A percentile compares a stretch with the other conserved stretches of the same genome.
phyloP scores from a whole-genome alignment of 2,329 filamentous ascomycete species.

The Mycosphaerella sp. region DNA sequence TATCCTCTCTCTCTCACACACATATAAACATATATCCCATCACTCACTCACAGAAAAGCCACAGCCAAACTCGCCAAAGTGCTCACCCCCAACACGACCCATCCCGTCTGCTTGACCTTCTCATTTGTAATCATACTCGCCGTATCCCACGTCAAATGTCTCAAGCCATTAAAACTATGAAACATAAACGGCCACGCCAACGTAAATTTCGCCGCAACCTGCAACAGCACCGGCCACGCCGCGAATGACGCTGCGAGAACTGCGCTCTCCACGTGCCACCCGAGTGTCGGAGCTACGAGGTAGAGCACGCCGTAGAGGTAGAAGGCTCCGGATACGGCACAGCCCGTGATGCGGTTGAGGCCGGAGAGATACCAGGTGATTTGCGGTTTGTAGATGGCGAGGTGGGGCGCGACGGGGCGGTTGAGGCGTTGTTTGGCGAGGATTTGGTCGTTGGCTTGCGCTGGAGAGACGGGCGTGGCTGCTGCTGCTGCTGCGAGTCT shows the following conservation, averaged over 20 bases:
- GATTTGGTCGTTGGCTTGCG: slow-evolving; percentile 53
- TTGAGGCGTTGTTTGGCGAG: slow-evolving; percentile 73
- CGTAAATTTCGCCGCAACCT: slow-evolving; percentile 54
- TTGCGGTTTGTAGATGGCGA: slow-evolving; percentile 76
- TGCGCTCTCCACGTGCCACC: slow-evolving; percentile 61
- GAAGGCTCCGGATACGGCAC: slow-evolving; percentile 62
- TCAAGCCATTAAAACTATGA: slow-evolving; percentile 62
- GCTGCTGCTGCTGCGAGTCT: slow-evolving; percentile 43
- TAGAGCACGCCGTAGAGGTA: slow-evolving; percentile 79
- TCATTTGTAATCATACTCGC: slow-evolving; percentile 57
- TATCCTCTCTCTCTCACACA: too few species aligned
- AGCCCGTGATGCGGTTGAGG: slow-evolving; percentile 79
- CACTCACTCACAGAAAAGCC: slow-evolving; percentile 37
- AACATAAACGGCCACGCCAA: slow-evolving; percentile 62
- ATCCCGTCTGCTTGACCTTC: slow-evolving; percentile 60
- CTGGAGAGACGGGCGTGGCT: slow-evolving; percentile 44
- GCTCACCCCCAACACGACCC: slow-evolving; percentile 55
- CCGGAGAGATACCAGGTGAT: slow-evolving; percentile 76
- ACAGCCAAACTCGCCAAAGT: slow-evolving; percentile 45
- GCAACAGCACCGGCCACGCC: slow-evolving; percentile 53
- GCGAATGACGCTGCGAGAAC: slow-evolving; percentile 60
- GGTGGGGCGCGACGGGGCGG: slow-evolving; percentile 79
- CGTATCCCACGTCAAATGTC: slow-evolving; percentile 66
- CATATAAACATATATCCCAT: too few species aligned
- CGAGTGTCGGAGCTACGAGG: slow-evolving; percentile 69